phyloP scores from a whole-genome alignment of 2,329 filamentous ascomycete genomes.

The Sporothrix curviconia region DNA sequence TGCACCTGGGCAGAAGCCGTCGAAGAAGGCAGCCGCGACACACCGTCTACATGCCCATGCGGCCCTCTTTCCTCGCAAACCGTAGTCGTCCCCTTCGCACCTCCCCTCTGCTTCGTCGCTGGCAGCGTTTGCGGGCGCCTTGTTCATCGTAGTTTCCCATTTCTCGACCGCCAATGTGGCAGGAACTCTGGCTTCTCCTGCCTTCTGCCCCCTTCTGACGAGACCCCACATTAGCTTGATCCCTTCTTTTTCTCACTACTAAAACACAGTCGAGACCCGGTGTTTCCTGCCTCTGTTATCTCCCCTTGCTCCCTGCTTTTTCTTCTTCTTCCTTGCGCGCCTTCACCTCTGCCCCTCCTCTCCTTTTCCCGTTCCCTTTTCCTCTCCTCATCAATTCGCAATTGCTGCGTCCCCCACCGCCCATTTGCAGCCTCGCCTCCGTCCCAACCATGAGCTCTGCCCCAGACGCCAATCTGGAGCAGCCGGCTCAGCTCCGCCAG shows the following conservation, averaged over 20 bases:
- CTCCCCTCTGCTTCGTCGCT: background rate
- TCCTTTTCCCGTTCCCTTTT: background rate
- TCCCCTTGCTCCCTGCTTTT: background rate
- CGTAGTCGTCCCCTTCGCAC: background rate
- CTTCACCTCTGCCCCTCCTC: background rate
- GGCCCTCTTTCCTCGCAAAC: background rate
- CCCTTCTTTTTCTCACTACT: slow-evolving; percentile 3
- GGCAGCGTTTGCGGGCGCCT: too few species aligned
- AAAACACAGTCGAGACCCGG: slow-evolving; percentile 3
- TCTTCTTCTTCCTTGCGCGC: background rate
- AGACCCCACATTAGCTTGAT: slow-evolving; percentile 12
- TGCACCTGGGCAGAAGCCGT: too few species aligned
- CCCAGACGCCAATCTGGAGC: slow-evolving; percentile 12
- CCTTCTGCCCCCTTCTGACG: slow-evolving; percentile 2
- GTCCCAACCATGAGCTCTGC: slow-evolving; percentile 13
- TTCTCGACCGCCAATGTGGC: slow-evolving; percentile 1
- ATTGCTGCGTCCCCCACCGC: background rate
- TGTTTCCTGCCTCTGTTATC: slow-evolving; percentile 8
- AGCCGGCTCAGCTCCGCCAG: slow-evolving; percentile 13
- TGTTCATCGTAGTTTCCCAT: background rate
- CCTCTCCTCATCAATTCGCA: background rate
- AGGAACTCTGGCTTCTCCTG: slow-evolving; percentile 2
- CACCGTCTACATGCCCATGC: too few species aligned
- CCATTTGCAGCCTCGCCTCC: background rate
- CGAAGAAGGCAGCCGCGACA: too few species aligned